These are phyloP conservation scores for Leccinum uliginosum DNA, from an alignment of 768 basidiomycete genomes.

Conservation along the genomic window DNA sequence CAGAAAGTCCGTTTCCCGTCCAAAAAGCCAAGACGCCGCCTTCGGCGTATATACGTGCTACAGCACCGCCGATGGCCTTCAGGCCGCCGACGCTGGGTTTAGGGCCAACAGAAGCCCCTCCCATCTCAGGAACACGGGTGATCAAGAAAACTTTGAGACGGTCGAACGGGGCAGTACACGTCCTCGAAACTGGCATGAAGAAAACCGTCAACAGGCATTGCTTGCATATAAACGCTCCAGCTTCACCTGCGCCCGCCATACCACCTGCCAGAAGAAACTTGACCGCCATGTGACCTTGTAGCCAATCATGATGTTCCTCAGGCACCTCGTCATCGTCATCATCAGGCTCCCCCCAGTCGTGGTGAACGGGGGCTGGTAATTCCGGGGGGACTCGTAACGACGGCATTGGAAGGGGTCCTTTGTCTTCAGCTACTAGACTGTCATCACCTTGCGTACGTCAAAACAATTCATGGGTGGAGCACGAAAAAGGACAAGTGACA, in stretches of 20 bases:
- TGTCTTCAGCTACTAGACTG: conserved; percentile 72
- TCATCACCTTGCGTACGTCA: conserved; percentile 59
- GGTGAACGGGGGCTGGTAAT: conserved; percentile 20
- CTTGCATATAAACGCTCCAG: conserved; percentile 33
- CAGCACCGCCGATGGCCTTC: conserved; percentile 65
- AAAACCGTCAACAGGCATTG: conserved; percentile 4
- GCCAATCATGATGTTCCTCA: conserved; percentile 53
- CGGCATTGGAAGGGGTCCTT: conserved; percentile 42
- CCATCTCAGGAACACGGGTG: conserved; percentile 75
- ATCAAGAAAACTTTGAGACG: conserved; percentile 95
- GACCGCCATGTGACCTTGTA: conserved; percentile 70
- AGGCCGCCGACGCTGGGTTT: conserved; percentile 48
- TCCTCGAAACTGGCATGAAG: conserved; percentile 72
- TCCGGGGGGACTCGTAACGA: conserved; percentile 11
- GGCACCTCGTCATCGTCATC: conserved; percentile 57
- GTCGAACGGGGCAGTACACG: conserved; percentile 97
- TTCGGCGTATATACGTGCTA: conserved; percentile 80
- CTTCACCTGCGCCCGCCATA: conserved; percentile 86
- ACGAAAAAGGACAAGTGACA: conserved; percentile 10
- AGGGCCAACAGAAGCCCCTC: conserved; percentile 44
- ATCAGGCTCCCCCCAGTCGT: conserved; percentile 38
- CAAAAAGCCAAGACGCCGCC: conserved; percentile 91
- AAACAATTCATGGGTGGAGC: conserved; percentile 19
- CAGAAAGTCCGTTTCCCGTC: conserved; percentile 95
- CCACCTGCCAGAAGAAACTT: conserved; percentile 94